Base-by-base conservation (phyloP, 2,329 filamentous ascomycete species). In the Calonectria hawksworthii region DNA sequence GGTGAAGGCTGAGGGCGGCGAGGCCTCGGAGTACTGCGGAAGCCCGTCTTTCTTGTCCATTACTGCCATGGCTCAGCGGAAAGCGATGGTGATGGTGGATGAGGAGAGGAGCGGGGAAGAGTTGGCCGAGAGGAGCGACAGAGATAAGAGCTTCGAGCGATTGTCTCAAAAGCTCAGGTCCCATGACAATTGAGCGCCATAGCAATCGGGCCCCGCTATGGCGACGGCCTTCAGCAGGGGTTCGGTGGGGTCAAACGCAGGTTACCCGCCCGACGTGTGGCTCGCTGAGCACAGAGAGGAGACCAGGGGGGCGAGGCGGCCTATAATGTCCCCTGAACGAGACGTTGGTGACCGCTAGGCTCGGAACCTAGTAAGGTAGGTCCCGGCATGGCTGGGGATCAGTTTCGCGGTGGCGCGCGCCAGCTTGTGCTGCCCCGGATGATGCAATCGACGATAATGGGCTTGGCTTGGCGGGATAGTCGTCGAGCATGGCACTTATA, bases 41-140 rank as follows among this genome's bases (percentile, higher is more conserved):
- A 89, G 84, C 18, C 83, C 83, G 64, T 79, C 83, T 80, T 89
- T 88, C 56, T 85, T 90, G 50, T 82, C 82, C 83, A 84, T 84
- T 59, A 36, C 64, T 23, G 32, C 73, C 67, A 64, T 63, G 50
- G 36, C 21, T 14, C 16, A 23, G 63, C 50, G 30, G 18, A 41
- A 54, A 18, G 36, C 64, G 70, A 67, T 70, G 56, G 36, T 28
- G 30, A 47, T 36, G 44, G 41, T 23, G 63, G 71, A 44, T 4
- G 30, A 52, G 72, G 28, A 63, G 52, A 54, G 61, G 51, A 50
- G 36, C 32, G 44, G 59, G 72, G 28, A 65, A 41, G 21, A 26
- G 26, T 28, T 23, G 68, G 63, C 21, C 63, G 70, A 51, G 47
- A 72, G 66, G 59, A 59, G 63, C 51, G 64, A 32, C 32, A 41